Conservation (phyloP, 306 rosid species). For the Trifolium subterraneum region DNA sequence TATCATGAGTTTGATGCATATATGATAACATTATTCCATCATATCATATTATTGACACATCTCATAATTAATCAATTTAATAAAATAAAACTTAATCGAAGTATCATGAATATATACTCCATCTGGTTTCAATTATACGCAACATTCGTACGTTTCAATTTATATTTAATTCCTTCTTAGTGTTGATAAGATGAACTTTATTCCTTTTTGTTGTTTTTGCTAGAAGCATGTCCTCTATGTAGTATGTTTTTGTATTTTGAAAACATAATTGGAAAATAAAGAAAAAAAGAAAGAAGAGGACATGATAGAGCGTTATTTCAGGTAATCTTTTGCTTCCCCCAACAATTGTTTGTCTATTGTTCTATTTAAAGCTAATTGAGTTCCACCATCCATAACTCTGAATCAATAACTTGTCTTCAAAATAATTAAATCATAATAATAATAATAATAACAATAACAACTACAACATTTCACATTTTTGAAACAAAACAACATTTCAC, state of each 20-base stretch:
- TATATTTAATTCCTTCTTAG: no score
- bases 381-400: conserved; percentile 56
- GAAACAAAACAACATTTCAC: conserved; percentile 9
- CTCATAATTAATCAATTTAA: no score
- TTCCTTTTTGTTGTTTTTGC: no score
- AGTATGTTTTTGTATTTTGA: neutral
- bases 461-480: conserved; percentile 5
- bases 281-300: conserved; percentile 30
- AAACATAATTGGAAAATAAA: conserved; percentile 31
- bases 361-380: conserved; percentile 55
- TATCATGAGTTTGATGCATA: no score
- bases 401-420: conserved; percentile 37
- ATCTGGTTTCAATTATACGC: no score
- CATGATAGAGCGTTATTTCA: conserved; percentile 75
- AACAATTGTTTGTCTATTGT: conserved; percentile 38
- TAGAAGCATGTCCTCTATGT: no score
- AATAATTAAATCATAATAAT: conserved; percentile 17
- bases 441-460: neutral
- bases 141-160: no score
- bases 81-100: no score
- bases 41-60: no score
- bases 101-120: no score
- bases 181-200: no score
- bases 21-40: no score
- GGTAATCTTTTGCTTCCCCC: conserved; percentile 45